Conservation (phyloP, 164 flowering plant species). For the Aristolochia contorta region DNA sequence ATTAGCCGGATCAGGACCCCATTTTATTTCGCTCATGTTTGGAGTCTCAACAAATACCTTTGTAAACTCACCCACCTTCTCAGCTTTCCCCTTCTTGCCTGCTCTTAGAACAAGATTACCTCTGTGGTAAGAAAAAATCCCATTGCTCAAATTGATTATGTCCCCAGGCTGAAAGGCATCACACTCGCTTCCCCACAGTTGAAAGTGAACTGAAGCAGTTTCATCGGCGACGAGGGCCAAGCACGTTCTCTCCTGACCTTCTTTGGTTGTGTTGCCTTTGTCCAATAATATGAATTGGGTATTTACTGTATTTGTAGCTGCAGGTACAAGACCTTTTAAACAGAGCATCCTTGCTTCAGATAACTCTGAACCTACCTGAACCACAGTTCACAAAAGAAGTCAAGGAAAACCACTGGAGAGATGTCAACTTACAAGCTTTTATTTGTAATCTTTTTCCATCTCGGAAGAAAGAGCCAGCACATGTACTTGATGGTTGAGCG, state of each 20-base stretch:
- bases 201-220: conserved; percentile 78
- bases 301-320: conserved; percentile 63
- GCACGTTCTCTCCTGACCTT: conserved; percentile 48
- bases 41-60: conserved; percentile 56
- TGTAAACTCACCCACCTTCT: conserved; percentile 72
- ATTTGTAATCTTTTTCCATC: neutral
- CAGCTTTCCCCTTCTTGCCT: conserved; percentile 58
- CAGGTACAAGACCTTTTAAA: conserved; percentile 59
- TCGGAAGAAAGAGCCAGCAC: too few relatives aligned
- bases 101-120: conserved; percentile 55
- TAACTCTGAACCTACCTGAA: conserved; percentile 5
- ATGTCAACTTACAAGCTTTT: neutral
- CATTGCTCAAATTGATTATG: conserved; percentile 42
- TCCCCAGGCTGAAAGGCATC: conserved; percentile 62
- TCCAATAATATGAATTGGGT: conserved; percentile 58
- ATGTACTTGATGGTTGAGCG: too few relatives aligned
- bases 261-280: conserved; percentile 27
- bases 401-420: neutral
- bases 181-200: conserved; percentile 76
- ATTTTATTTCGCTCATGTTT: conserved; percentile 66
- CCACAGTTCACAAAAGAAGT: neutral
- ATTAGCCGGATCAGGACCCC: conserved; percentile 47
- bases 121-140: conserved; percentile 53
- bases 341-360: conserved; percentile 16
- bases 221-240: conserved; percentile 73